These are phyloP conservation scores for Fusarium keratoplasticum DNA, from an alignment of 2,329 filamentous ascomycete genomes.

Conservation along the genomic window DNA sequence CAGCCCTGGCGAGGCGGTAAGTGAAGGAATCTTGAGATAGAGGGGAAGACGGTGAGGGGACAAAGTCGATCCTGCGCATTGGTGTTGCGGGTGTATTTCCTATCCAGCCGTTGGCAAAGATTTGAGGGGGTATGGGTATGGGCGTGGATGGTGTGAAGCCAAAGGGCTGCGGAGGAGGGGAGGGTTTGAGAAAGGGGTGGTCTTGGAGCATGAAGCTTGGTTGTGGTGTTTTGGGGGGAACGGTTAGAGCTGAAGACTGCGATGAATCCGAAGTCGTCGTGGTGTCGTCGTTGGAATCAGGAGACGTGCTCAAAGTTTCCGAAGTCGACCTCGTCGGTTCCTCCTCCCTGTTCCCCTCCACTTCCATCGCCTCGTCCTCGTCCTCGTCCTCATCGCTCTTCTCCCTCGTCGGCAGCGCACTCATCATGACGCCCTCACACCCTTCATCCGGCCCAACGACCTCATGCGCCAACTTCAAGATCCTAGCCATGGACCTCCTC, in stretches of 20 bases:
- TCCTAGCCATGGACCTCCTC: slow-evolving; percentile 35
- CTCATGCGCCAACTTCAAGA: slow-evolving; percentile 39
- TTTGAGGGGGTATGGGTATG: slow-evolving; percentile 32
- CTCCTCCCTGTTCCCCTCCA: background rate
- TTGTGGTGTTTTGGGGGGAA: slow-evolving; percentile 1
- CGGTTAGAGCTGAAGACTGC: slow-evolving; percentile 2
- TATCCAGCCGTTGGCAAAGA: slow-evolving; percentile 43
- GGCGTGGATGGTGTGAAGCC: slow-evolving; percentile 8
- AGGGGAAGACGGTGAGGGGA: slow-evolving; percentile 1
- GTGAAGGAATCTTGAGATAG: slow-evolving; percentile 36
- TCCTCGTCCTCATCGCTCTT: background rate
- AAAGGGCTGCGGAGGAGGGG: background rate
- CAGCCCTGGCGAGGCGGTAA: slow-evolving; percentile 34
- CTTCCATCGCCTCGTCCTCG: background rate
- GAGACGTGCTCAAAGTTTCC: background rate
- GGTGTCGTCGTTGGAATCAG: background rate
- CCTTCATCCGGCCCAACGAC: slow-evolving; percentile 42
- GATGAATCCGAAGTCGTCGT: slow-evolving; percentile 2
- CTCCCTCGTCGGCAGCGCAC: slow-evolving; percentile 13
- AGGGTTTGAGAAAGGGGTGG: slow-evolving; percentile 6
- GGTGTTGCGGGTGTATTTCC: slow-evolving; percentile 26
- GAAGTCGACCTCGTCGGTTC: slow-evolving; percentile 1
- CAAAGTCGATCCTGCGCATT: slow-evolving; percentile 1
- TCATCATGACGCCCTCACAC: slow-evolving; percentile 12
- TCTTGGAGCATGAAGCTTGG: slow-evolving; percentile 9